These are phyloP conservation scores for Aspergillus proliferans DNA, from an alignment of 2,329 filamentous ascomycete genomes.

Conservation along the genomic window DNA sequence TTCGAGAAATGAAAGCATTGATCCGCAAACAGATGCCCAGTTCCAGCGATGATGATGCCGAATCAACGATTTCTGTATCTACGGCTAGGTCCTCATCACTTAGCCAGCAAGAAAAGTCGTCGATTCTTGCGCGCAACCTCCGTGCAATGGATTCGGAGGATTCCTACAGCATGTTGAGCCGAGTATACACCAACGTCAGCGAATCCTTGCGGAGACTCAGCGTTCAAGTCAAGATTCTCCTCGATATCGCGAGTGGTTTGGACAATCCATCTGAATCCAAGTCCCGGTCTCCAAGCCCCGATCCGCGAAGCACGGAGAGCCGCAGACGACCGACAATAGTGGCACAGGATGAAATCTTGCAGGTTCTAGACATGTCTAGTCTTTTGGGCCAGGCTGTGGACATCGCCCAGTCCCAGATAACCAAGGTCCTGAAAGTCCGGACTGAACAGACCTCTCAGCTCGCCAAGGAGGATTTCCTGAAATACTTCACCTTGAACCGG, in stretches of 20 bases:
- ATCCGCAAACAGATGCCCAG: slow-evolving; percentile 83
- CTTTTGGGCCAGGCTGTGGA: slow-evolving; percentile 62
- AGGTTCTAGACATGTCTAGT: slow-evolving; percentile 60
- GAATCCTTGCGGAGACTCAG: slow-evolving; percentile 80
- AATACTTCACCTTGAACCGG: slow-evolving; percentile 58
- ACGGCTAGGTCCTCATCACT: slow-evolving; percentile 65
- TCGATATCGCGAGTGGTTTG: slow-evolving; percentile 74
- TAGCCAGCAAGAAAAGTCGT: slow-evolving; percentile 82
- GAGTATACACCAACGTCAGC: slow-evolving; percentile 79
- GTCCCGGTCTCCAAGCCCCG: slow-evolving; percentile 46
- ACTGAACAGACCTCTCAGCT: slow-evolving; percentile 54
- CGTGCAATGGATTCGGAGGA: slow-evolving; percentile 76
- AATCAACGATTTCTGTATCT: slow-evolving; percentile 79
- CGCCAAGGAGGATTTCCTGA: slow-evolving; percentile 52
- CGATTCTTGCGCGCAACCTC: slow-evolving; percentile 79
- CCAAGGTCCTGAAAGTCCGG: slow-evolving; percentile 58
- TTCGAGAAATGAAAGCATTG: slow-evolving; percentile 78
- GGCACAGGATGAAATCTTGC: slow-evolving; percentile 55
- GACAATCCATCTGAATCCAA: slow-evolving; percentile 37
- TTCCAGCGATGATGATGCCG: slow-evolving; percentile 87
- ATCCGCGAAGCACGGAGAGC: slow-evolving; percentile 38
- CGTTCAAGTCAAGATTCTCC: slow-evolving; percentile 86
- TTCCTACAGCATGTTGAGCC: slow-evolving; percentile 73
- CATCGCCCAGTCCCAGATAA: slow-evolving; percentile 58
- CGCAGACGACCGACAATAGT: slow-evolving; percentile 19